Percentiles rank a stretch among this genome's conserved stretches.
phyloP scores from a whole-genome alignment of 2,329 filamentous ascomycete species.

The Immersiporthe knoxdaviesiana region DNA sequence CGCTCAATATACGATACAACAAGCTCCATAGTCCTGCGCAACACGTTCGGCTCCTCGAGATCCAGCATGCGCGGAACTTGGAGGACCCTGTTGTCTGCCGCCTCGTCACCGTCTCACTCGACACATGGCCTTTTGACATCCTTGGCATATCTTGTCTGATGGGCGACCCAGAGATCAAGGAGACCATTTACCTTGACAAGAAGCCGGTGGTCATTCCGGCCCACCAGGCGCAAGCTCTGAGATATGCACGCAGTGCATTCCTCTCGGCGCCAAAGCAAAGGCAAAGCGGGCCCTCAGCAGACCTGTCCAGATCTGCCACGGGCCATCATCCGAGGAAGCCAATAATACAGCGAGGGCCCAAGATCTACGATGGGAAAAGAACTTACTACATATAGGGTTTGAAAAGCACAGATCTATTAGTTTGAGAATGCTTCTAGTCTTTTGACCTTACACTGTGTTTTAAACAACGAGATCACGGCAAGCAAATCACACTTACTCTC shows the following conservation, averaged over 20 bases:
- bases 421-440: too few relatives aligned
- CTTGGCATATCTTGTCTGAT: slow-evolving; percentile 39
- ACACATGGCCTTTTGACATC: slow-evolving; percentile 33
- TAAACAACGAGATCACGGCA: too few relatives aligned
- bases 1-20: neutral
- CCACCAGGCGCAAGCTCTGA: slow-evolving; percentile 38
- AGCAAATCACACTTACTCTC: too few relatives aligned
- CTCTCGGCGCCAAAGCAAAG: slow-evolving; percentile 31
- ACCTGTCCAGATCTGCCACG: neutral
- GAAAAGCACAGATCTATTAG: too few relatives aligned
- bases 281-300: slow-evolving; percentile 29
- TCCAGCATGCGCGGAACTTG: slow-evolving; percentile 36
- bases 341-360: slow-evolving; percentile 15
- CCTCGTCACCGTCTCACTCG: slow-evolving; percentile 38
- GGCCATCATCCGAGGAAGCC: neutral
- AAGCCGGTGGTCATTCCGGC: slow-evolving; percentile 35
- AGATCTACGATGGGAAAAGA: too few relatives aligned
- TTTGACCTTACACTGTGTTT: too few relatives aligned
- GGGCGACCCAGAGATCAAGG: slow-evolving; percentile 37
- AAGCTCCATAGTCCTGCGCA: neutral
- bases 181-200: slow-evolving; percentile 38
- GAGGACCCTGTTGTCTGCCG: slow-evolving; percentile 40
- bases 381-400: too few relatives aligned
- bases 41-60: slow-evolving; percentile 39
- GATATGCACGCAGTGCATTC: slow-evolving; percentile 41